Evolutionary conservation across 208 protist species (phyloP).

Genomic region (Leishmania gerbilli): DNA sequence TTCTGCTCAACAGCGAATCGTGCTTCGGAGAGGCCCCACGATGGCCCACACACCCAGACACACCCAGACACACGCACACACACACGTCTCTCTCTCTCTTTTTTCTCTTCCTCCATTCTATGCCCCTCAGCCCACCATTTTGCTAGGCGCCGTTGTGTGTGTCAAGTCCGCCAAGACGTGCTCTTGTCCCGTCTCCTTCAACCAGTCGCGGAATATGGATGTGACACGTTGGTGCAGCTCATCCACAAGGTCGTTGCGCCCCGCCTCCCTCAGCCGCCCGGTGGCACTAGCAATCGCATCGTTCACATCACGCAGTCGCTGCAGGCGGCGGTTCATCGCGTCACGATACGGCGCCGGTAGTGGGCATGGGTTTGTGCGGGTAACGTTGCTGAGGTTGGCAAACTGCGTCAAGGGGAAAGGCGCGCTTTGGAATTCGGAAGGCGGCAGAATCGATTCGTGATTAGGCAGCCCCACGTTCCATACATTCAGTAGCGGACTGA

Average conservation of each 20-base stretch:
- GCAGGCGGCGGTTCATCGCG: slow-evolving; percentile 61
- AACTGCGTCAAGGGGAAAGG: slow-evolving; percentile 73
- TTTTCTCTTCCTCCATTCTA: not conserved
- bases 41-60: not conserved
- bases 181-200: slow-evolving; percentile 80
- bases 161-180: slow-evolving; percentile 70
- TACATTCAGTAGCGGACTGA: slow-evolving; percentile 87
- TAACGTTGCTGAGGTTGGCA: slow-evolving; percentile 49
- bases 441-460: slow-evolving; percentile 63
- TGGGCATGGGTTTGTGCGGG: slow-evolving; percentile 81
- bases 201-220: slow-evolving; percentile 84
- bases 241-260: slow-evolving; percentile 74
- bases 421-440: slow-evolving; percentile 80
- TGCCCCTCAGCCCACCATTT: not conserved
- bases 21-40: not conserved
- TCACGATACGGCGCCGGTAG: slow-evolving; percentile 75
- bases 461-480: slow-evolving; percentile 86
- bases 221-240: slow-evolving; percentile 72
- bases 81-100: not conserved
- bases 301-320: slow-evolving; percentile 78
- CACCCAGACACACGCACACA: no score
- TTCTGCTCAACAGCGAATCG: not conserved
- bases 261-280: slow-evolving; percentile 58
- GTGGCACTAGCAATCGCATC: slow-evolving; percentile 69
- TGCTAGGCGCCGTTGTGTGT: slow-evolving; percentile 28